A percentile compares a stretch with the other conserved stretches of the same genome.
Evolutionary conservation across 345 rosid species (phyloP).

Genomic region (Hibiscus trionum): DNA sequence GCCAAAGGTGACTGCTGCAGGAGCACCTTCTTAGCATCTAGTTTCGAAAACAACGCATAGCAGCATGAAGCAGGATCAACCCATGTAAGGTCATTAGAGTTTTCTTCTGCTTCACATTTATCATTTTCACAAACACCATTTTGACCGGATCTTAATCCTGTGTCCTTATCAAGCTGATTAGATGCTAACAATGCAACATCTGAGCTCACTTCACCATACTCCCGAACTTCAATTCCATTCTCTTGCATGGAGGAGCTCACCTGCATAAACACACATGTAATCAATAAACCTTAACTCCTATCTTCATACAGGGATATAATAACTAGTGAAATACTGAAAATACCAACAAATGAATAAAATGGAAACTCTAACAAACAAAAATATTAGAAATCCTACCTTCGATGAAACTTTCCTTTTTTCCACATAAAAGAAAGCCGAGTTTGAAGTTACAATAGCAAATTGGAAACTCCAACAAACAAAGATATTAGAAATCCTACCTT

Average conservation of each 20-base stretch:
- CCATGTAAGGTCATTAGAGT: constrained; percentile 49
- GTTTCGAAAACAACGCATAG: constrained; percentile 74
- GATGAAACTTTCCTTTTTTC: constrained; percentile 67
- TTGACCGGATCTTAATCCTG: constrained; percentile 11
- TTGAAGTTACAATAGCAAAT: constrained; percentile 65
- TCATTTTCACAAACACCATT: constrained; percentile 20
- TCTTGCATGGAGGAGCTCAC: constrained; percentile 39
- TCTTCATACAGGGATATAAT: too few species aligned
- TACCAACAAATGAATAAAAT: too few species aligned
- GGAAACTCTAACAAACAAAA: background rate
- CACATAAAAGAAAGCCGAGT: constrained; percentile 64
- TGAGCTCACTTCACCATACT: constrained; percentile 52
- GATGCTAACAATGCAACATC: constrained; percentile 69
- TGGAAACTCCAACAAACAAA: background rate
- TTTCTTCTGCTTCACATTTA: constrained; percentile 1
- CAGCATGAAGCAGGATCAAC: constrained; percentile 77
- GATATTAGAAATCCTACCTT: constrained; percentile 36
- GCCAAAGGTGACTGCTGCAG: constrained; percentile 78
- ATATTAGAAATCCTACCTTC: constrained; percentile 36
- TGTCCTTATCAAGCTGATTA: constrained; percentile 35
- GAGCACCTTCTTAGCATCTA: constrained; percentile 59
- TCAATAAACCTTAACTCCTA: background rate
- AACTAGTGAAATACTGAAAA: too few species aligned
- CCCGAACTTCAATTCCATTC: constrained; percentile 62
- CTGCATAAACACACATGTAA: constrained; percentile 24